These are phyloP conservation scores for Quercus cerris DNA, from an alignment of 306 rosid species.

Conservation along the genomic window DNA sequence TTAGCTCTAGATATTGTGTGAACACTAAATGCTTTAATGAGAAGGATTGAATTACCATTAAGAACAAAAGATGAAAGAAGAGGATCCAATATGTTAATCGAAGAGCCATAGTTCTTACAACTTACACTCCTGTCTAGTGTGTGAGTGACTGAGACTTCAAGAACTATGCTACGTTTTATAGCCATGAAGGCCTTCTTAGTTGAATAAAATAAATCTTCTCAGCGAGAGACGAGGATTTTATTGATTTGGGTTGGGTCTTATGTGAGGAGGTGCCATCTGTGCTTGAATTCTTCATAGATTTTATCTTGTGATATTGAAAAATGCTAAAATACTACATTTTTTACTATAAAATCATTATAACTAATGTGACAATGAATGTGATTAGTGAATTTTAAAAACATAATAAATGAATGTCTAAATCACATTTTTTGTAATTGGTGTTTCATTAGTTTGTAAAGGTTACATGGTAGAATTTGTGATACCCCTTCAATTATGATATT, in stretches of 20 bases:
- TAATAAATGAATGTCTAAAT: no score
- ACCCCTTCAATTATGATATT: no score
- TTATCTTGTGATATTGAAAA: no score
- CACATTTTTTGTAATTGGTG: no score
- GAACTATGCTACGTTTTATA: background rate
- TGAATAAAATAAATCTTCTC: background rate
- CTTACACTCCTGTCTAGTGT: background rate
- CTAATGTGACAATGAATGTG: no score
- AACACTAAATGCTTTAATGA: background rate
- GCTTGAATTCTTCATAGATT: no score
- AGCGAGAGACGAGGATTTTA: background rate
- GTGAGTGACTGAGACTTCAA: background rate
- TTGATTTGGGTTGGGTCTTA: background rate
- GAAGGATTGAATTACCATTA: background rate
- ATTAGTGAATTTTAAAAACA: no score
- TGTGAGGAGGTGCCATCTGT: no score
- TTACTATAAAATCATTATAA: no score
- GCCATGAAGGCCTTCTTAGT: background rate
- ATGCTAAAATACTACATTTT: no score
- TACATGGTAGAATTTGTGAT: no score
- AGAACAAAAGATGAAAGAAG: slow-evolving; percentile 2
- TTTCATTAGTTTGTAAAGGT: no score
- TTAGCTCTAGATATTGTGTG: background rate
- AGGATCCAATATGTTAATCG: background rate
- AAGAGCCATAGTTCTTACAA: slow-evolving; percentile 10